phyloP scores from a whole-genome alignment of 2,329 filamentous ascomycete genomes.

The Penicillium sp. region DNA sequence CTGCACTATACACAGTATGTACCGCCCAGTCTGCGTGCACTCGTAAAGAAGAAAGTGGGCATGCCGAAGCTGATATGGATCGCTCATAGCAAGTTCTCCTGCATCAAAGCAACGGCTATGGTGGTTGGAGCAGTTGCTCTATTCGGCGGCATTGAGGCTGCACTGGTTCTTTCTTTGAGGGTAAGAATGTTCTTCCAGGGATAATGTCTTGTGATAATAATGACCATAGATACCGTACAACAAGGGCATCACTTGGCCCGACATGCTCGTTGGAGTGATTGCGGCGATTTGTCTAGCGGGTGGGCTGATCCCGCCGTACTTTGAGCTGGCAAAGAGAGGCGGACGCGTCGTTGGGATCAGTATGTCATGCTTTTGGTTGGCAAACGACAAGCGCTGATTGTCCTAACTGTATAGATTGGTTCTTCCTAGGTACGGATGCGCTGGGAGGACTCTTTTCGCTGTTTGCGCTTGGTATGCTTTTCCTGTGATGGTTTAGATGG shows the following conservation, averaged over 20 bases:
- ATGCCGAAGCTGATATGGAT: constrained; percentile 10
- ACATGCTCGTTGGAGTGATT: constrained; percentile 61
- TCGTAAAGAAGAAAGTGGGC: background rate
- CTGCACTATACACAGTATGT: constrained; percentile 57
- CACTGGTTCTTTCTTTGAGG: constrained; percentile 62
- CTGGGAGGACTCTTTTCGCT: constrained; percentile 67
- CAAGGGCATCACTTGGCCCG: constrained; percentile 58
- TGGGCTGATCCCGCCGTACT: constrained; percentile 65
- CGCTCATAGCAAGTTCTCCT: constrained; percentile 38
- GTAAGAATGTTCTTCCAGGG: constrained; percentile 40
- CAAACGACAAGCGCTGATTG: background rate
- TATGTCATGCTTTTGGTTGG: constrained; percentile 30
- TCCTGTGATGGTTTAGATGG: background rate
- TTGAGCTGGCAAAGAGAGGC: constrained; percentile 65
- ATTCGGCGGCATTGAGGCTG: constrained; percentile 60
- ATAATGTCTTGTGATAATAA: background rate
- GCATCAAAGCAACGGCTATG: constrained; percentile 52
- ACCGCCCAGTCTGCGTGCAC: background rate
- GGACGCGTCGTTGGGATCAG: constrained; percentile 68
- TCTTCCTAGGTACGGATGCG: constrained; percentile 66
- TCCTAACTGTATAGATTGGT: constrained; percentile 45
- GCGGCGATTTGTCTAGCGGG: constrained; percentile 61
- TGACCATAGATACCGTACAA: constrained; percentile 57
- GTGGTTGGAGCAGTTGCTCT: constrained; percentile 47
- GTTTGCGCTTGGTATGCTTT: constrained; percentile 60